phyloP scores from a whole-genome alignment of 768 basidiomycete species.

The Sarcodon sp. region DNA sequence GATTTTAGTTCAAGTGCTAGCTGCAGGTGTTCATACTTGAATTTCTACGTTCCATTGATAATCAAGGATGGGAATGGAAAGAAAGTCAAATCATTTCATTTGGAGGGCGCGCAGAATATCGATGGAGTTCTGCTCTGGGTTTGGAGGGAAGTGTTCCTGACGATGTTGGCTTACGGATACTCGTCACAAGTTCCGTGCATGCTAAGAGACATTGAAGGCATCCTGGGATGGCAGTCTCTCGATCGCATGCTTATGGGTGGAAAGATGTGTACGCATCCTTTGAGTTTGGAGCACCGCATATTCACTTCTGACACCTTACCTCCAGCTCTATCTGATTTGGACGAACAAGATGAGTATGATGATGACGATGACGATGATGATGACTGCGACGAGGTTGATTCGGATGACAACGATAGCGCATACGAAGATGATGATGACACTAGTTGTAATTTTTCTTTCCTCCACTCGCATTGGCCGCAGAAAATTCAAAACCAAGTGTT shows the following conservation, averaged over 20 bases:
- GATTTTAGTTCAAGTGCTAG: slow-evolving; percentile 16
- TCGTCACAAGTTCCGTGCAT: slow-evolving; percentile 31
- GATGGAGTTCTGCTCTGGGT: slow-evolving; percentile 43
- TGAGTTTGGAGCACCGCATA: not conserved
- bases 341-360: slow-evolving; percentile 17
- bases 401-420: slow-evolving; percentile 9
- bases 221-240: slow-evolving; percentile 36
- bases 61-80: slow-evolving; percentile 32
- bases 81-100: slow-evolving; percentile 31
- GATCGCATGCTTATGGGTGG: slow-evolving; percentile 46
- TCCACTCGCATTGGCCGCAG: slow-evolving; percentile 40
- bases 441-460: slow-evolving; percentile 8
- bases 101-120: slow-evolving; percentile 34
- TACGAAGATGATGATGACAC: no score
- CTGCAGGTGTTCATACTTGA: slow-evolving; percentile 40
- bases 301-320: not conserved
- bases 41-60: slow-evolving; percentile 29
- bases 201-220: slow-evolving; percentile 42
- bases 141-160: slow-evolving; percentile 57
- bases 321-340: not conserved
- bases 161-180: slow-evolving; percentile 29
- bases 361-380: slow-evolving; percentile 17
- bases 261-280: slow-evolving; percentile 18
- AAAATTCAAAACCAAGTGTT: slow-evolving; percentile 25
- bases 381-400: slow-evolving; percentile 19